A percentile compares a stretch with the other conserved stretches of the same genome.
Evolutionary conservation across 768 basidiomycete genomes (phyloP).

Genomic region (Xerocomus brunneocitrinus): DNA sequence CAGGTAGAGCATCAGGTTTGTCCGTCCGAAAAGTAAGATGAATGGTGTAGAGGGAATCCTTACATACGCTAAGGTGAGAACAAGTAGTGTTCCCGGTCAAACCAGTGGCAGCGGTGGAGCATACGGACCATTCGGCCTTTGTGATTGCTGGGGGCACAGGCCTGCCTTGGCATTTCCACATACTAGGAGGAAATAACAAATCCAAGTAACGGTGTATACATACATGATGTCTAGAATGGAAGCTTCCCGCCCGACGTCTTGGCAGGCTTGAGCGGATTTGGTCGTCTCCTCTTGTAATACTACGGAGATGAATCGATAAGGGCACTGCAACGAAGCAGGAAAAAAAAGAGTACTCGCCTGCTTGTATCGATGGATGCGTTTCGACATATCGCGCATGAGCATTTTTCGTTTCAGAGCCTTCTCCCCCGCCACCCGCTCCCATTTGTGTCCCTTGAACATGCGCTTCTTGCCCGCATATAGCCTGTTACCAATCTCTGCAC

Average conservation of each 20-base stretch:
- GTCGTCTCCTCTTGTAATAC: constrained; percentile 39
- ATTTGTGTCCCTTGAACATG: constrained; percentile 94
- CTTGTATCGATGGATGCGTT: constrained; percentile 63
- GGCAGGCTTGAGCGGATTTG: constrained; percentile 54
- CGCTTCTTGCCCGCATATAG: constrained; percentile 73
- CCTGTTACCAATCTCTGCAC: constrained; percentile 54
- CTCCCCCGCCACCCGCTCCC: constrained; percentile 59
- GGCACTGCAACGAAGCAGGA: not conserved
- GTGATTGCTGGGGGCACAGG: no score
- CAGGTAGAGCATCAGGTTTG: no score
- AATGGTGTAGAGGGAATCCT: no score
- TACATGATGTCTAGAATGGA: constrained; percentile 46
- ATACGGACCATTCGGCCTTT: no score
- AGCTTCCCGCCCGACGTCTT: constrained; percentile 49
- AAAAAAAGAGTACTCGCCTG: constrained; percentile 39
- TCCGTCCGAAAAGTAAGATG: no score
- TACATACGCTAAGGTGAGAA: no score
- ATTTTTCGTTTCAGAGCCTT: constrained; percentile 45
- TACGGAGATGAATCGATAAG: constrained; percentile 6
- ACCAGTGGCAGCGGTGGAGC: no score
- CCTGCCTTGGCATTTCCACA: no score
- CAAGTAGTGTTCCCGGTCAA: no score
- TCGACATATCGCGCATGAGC: constrained; percentile 65
- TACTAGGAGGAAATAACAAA: not conserved
- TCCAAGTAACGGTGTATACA: constrained; percentile 9